Percentiles rank a stretch among this genome's conserved stretches.
Evolutionary conservation across 345 rosid genomes (phyloP).

Genomic region (Boechera stricta): DNA sequence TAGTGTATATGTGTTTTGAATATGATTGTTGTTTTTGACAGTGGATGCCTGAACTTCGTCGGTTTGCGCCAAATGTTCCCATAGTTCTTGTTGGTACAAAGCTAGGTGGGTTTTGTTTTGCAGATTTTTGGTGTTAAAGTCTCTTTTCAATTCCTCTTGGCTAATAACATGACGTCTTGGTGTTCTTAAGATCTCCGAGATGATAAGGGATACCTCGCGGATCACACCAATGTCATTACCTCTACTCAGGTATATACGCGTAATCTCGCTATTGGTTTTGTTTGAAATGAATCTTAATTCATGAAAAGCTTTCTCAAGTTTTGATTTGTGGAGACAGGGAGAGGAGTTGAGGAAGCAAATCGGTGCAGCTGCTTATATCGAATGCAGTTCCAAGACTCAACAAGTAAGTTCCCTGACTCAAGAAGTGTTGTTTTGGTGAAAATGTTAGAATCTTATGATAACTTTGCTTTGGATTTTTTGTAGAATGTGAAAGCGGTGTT

Average conservation of each 20-base stretch:
- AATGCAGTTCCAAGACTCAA: conserved; percentile 98
- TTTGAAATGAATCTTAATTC: neutral
- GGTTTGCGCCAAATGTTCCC: conserved; percentile 96
- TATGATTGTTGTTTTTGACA: conserved; percentile 47
- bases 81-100: conserved; percentile 97
- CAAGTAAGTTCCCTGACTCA: conserved; percentile 56
- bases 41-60: conserved; percentile 99
- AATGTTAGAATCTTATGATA: conserved; percentile 1
- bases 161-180: neutral
- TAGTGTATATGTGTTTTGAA: neutral
- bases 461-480: conserved; percentile 22
- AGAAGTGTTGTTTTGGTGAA: neutral
- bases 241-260: conserved; percentile 65
- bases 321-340: conserved; percentile 56
- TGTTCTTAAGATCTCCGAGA: conserved; percentile 78
- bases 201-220: conserved; percentile 68
- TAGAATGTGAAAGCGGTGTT: conserved; percentile 97
- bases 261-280: neutral
- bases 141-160: neutral
- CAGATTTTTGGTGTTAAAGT: neutral
- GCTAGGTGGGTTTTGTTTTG: conserved; percentile 57
- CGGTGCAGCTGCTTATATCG: conserved; percentile 95
- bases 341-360: conserved; percentile 94
- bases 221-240: conserved; percentile 75
- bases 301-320: conserved; percentile 7